Percentiles rank a stretch among this genome's conserved stretches.
Conservation (phyloP, 306 rosid genomes). For the Glycyrrhiza uralensis region DNA sequence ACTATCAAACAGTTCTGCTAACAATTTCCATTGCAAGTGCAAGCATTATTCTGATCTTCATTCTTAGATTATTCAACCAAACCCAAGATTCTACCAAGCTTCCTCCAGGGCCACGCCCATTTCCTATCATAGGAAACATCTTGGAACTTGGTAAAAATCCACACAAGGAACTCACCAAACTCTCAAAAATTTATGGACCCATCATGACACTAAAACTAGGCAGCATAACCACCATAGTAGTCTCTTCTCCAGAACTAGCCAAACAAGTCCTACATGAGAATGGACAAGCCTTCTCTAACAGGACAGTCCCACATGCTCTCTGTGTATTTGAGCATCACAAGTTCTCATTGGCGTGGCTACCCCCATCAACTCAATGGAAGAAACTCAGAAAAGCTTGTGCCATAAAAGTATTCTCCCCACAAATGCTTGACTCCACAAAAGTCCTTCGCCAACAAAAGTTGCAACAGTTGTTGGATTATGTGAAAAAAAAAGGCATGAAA, state of each 20-base stretch:
- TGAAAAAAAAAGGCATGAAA: not conserved
- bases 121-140: slow-evolving; percentile 25
- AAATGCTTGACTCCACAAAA: slow-evolving; percentile 16
- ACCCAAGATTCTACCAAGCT: not conserved
- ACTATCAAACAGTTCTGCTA: not conserved
- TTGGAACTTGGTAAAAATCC: slow-evolving; percentile 25
- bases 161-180: slow-evolving; percentile 5
- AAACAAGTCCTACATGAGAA: slow-evolving; percentile 13
- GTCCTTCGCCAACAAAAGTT: not conserved
- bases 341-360: not conserved
- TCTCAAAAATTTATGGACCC: slow-evolving; percentile 21
- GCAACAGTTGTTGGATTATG: not conserved
- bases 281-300: not conserved
- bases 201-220: slow-evolving; percentile 21
- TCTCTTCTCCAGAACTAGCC: slow-evolving; percentile 23
- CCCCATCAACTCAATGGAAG: slow-evolving; percentile 6
- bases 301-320: not conserved
- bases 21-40: not conserved
- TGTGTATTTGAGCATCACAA: not conserved
- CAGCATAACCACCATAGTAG: slow-evolving; percentile 8
- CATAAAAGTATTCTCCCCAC: slow-evolving; percentile 9
- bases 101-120: slow-evolving; percentile 24
- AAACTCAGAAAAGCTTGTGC: slow-evolving; percentile 17
- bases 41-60: not conserved
- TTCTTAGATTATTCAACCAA: not conserved